Evolutionary conservation across 2,329 filamentous ascomycete species (phyloP).

Genomic region (Sclerotiophoma versabilis): DNA sequence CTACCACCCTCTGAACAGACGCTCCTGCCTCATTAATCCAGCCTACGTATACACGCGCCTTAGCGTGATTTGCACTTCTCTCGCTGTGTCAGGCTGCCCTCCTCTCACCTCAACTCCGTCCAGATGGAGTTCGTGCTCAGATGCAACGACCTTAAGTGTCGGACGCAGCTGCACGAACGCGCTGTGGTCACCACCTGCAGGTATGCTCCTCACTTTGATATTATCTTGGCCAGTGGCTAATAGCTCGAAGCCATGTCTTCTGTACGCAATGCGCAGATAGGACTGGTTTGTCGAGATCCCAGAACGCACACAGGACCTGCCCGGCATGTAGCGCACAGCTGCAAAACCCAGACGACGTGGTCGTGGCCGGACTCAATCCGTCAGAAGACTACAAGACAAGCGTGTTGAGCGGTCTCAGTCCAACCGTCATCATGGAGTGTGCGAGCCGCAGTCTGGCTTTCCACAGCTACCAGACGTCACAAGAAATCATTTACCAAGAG

Average conservation of each 20-base stretch:
- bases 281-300: slow-evolving; percentile 66
- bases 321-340: slow-evolving; percentile 78
- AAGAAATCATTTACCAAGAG: slow-evolving; percentile 85
- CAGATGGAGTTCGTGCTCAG: slow-evolving; percentile 76
- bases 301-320: slow-evolving; percentile 65
- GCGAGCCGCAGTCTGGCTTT: slow-evolving; percentile 80
- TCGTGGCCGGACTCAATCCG: slow-evolving; percentile 74
- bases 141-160: slow-evolving; percentile 83
- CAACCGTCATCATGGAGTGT: slow-evolving; percentile 85
- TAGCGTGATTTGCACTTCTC: slow-evolving; percentile 10
- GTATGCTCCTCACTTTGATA: slow-evolving; percentile 54
- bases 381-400: slow-evolving; percentile 91
- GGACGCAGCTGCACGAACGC: slow-evolving; percentile 69
- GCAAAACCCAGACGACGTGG: slow-evolving; percentile 75
- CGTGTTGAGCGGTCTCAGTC: slow-evolving; percentile 81
- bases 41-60: slow-evolving; percentile 19
- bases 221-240: slow-evolving; percentile 45
- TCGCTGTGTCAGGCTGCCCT: not conserved
- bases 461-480: slow-evolving; percentile 84
- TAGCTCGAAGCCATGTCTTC: slow-evolving; percentile 73
- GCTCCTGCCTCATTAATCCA: slow-evolving; percentile 22
- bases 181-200: slow-evolving; percentile 91
- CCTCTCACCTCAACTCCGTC: not conserved
- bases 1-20: not conserved
- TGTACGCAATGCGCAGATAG: slow-evolving; percentile 76